These are phyloP conservation scores for Tilletia setariae DNA, from an alignment of 1,284 basidiomycete species.

Conservation along the genomic window DNA sequence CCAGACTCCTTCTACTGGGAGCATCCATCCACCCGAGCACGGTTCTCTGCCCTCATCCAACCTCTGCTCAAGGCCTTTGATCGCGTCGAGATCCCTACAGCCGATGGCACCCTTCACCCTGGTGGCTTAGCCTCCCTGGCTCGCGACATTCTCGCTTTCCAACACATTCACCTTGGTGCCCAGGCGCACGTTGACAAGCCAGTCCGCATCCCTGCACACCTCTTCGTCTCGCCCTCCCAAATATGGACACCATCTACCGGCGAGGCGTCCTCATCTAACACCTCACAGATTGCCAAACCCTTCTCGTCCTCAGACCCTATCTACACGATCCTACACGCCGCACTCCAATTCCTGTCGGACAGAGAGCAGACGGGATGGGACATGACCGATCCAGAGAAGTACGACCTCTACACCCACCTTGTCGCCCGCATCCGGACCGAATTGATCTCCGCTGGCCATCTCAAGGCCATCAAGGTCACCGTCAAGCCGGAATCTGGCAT, in stretches of 20 bases:
- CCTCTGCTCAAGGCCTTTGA: constrained; percentile 14
- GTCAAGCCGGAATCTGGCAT: constrained; percentile 29
- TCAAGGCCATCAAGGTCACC: constrained; percentile 35
- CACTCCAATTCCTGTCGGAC: constrained; percentile 17
- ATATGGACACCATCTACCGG: background rate
- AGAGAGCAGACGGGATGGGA: constrained; percentile 32
- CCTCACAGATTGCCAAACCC: background rate
- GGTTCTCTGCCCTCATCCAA: constrained; percentile 4
- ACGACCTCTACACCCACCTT: constrained; percentile 35
- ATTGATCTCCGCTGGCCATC: constrained; percentile 29
- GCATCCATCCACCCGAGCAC: background rate
- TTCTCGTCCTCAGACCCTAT: constrained; percentile 24
- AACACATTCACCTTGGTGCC: constrained; percentile 10
- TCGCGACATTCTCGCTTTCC: constrained; percentile 13
- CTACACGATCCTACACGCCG: constrained; percentile 29
- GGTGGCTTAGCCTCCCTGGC: background rate
- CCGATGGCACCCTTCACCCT: constrained; percentile 1
- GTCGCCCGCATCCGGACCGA: constrained; percentile 36
- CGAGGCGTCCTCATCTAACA: background rate
- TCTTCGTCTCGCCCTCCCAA: constrained; percentile 6
- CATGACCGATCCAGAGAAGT: constrained; percentile 31
- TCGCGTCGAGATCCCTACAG: constrained; percentile 9
- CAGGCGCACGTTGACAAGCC: constrained; percentile 1
- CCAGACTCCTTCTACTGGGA: constrained; percentile 12
- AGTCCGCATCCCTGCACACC: constrained; percentile 10